Evolutionary conservation across 2,329 filamentous ascomycete genomes (phyloP).

Genomic region (Xylariaceae sp.): DNA sequence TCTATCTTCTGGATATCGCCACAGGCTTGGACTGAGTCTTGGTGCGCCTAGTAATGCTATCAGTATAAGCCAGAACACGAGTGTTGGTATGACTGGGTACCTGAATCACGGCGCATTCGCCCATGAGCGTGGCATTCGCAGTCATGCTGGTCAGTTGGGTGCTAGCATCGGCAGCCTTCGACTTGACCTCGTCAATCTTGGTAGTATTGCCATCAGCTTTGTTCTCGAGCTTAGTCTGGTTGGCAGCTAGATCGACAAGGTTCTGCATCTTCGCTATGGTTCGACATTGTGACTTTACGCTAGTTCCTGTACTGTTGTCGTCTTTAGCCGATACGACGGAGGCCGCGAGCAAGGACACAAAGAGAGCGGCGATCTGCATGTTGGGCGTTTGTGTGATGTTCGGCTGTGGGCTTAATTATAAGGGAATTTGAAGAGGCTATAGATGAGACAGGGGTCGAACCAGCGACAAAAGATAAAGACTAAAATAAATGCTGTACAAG

Average conservation of each 20-base stretch:
- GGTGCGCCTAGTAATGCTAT: conserved; percentile 26
- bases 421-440: background rate
- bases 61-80: background rate
- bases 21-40: conserved; percentile 35
- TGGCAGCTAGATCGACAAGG: conserved; percentile 39
- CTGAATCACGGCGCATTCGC: conserved; percentile 37
- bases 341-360: conserved; percentile 17
- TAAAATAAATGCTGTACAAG: conserved; percentile 3
- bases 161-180: conserved; percentile 38
- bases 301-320: conserved; percentile 31
- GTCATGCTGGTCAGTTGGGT: conserved; percentile 37
- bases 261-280: conserved; percentile 36
- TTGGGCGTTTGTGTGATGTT: conserved; percentile 1
- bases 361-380: conserved; percentile 22
- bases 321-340: conserved; percentile 32
- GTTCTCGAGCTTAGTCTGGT: conserved; percentile 40
- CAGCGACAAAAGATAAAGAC: conserved; percentile 7
- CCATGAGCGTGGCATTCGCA: conserved; percentile 42
- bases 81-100: background rate
- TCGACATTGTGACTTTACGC: conserved; percentile 38
- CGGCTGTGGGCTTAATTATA: background rate
- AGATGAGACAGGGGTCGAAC: conserved; percentile 7
- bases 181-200: conserved; percentile 40
- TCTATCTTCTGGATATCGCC: conserved; percentile 33
- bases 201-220: conserved; percentile 42